A percentile compares a stretch with the other conserved stretches of the same genome.
phyloP scores from a whole-genome alignment of 2,329 filamentous ascomycete species.

The Alternaria angustiovoidea region DNA sequence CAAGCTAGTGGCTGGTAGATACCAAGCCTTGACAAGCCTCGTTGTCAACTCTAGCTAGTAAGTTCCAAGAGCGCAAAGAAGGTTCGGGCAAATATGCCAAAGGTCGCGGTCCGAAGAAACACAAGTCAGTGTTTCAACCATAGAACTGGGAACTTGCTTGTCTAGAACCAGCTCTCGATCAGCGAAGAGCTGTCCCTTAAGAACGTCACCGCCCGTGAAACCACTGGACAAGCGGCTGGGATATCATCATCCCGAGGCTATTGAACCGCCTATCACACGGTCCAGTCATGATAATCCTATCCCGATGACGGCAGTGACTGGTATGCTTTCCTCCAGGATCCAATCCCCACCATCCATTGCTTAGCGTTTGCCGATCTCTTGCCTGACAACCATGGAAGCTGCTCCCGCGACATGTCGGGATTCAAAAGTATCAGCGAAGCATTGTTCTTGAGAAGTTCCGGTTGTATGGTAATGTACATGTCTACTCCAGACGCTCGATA shows the following conservation, averaged over 20 bases:
- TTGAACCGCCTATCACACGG: slow-evolving; percentile 3
- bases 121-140: not conserved
- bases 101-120: not conserved
- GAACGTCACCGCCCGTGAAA: slow-evolving; percentile 2
- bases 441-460: not conserved
- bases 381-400: not conserved
- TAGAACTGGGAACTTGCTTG: slow-evolving; percentile 3
- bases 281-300: not conserved
- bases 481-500: too few species aligned
- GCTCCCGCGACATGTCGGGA: not conserved
- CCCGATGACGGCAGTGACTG: slow-evolving; percentile 1
- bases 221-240: slow-evolving; percentile 10
- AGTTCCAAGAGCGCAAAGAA: not conserved
- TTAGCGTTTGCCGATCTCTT: slow-evolving; percentile 26
- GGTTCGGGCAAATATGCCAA: not conserved
- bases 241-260: slow-evolving; percentile 26
- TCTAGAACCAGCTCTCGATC: not conserved
- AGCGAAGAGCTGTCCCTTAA: slow-evolving; percentile 5
- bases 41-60: not conserved
- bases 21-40: not conserved
- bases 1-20: not conserved
- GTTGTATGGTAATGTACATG: not conserved
- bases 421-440: not conserved
- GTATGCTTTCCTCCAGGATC: not conserved
- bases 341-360: slow-evolving; percentile 20